These are phyloP conservation scores for Saccharomyces hybrid DNA, from an alignment of 1,139 yeast genomes.

Conservation along the genomic window DNA sequence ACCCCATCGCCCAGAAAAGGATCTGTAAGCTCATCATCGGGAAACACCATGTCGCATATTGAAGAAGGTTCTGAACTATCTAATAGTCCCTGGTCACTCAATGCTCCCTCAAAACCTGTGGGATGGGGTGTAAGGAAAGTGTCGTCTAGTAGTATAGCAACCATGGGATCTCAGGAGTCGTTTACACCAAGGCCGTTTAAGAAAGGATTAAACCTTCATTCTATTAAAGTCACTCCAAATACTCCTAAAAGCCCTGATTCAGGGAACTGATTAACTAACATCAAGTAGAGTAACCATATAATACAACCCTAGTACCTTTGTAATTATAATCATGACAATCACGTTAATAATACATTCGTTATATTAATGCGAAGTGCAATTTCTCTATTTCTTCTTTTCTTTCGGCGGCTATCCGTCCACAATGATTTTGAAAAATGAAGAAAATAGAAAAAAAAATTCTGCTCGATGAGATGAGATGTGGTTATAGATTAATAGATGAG, in stretches of 20 bases:
- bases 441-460: background rate
- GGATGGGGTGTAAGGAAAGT: conserved; percentile 12
- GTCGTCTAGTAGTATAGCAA: conserved; percentile 10
- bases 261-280: background rate
- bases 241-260: background rate
- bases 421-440: background rate
- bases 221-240: conserved; percentile 4
- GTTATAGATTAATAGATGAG: no score
- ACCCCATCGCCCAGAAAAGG: conserved; percentile 6
- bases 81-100: conserved; percentile 13
- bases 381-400: background rate
- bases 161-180: conserved; percentile 14
- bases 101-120: conserved; percentile 4
- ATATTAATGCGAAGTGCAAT: background rate
- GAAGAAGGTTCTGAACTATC: conserved; percentile 10
- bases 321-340: background rate
- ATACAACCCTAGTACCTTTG: background rate
- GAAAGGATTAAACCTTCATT: conserved; percentile 12
- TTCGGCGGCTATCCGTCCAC: background rate
- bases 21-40: conserved; percentile 11
- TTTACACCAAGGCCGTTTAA: conserved; percentile 11
- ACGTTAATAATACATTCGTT: background rate
- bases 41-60: conserved; percentile 9
- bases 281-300: background rate
- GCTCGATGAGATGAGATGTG: conserved; percentile 12